phyloP scores from a whole-genome alignment of 1,284 basidiomycete species.

The Cutaneotrichosporon dermatis region DNA sequence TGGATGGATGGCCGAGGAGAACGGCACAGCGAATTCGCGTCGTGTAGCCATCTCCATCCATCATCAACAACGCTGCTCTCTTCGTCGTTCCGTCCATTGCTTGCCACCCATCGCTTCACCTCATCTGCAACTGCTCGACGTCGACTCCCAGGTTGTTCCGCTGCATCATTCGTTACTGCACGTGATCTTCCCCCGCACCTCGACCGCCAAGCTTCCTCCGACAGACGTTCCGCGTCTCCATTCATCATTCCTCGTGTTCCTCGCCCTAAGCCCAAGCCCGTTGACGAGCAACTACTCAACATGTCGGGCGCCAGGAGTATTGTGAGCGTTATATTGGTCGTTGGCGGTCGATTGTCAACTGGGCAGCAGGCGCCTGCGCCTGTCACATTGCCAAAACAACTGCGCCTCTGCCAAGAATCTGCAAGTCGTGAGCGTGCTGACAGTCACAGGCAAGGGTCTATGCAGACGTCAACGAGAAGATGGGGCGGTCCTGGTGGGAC shows the following conservation, averaged over 20 bases:
- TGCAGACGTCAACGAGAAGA: conserved; percentile 57
- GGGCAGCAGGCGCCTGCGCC: no score
- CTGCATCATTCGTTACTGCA: not conserved
- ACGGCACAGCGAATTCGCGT: no score
- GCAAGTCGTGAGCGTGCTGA: conserved; percentile 14
- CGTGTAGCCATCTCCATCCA: no score
- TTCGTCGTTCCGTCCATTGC: no score
- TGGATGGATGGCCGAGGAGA: no score
- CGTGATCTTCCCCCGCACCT: not conserved
- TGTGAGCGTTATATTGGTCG: conserved; percentile 17
- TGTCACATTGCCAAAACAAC: no score
- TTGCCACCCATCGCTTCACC: no score
- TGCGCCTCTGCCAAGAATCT: no score
- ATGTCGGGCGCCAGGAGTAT: conserved; percentile 31
- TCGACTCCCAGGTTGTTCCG: no score
- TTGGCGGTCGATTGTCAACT: no score
- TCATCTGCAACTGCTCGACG: not conserved
- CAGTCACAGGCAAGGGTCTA: conserved; percentile 54
- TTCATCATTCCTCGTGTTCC: not conserved
- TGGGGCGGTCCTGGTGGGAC: conserved; percentile 59
- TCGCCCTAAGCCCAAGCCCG: not conserved
- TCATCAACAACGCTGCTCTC: no score
- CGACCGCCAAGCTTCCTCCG: not conserved
- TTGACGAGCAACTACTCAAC: conserved; percentile 12
- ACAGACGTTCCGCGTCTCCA: not conserved